Conservation (phyloP, 495 filamentous ascomycete genomes). For the Aspergillus nanangensis region DNA sequence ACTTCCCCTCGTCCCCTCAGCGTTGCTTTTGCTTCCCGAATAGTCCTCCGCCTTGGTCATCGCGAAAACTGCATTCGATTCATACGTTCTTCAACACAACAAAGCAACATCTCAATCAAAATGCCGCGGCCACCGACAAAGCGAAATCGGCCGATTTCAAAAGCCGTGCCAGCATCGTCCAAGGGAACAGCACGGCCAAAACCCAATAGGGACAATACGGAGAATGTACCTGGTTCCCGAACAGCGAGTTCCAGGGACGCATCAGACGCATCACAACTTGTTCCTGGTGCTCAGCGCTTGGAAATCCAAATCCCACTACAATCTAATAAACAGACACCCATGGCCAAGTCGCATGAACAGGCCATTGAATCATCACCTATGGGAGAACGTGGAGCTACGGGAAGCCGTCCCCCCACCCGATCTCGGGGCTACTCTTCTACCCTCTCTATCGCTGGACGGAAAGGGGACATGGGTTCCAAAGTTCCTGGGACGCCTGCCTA, state of each 20-base stretch:
- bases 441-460: conserved; percentile 37
- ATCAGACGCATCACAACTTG: conserved; percentile 3
- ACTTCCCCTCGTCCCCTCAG: too few species aligned
- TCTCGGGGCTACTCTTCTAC: conserved; percentile 47
- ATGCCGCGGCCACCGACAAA: conserved; percentile 44
- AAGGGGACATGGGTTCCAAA: conserved; percentile 35
- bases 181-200: conserved; percentile 4
- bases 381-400: conserved; percentile 29
- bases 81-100: too few species aligned
- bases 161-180: conserved; percentile 5
- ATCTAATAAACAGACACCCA: conserved; percentile 32
- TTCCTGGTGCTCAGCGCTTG: conserved; percentile 6
- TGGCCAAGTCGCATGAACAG: conserved; percentile 28
- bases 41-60: too few species aligned
- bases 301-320: conserved; percentile 20
- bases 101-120: too few species aligned
- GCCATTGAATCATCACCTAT: conserved; percentile 39
- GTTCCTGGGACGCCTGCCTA: conserved; percentile 48
- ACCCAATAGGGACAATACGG: too few species aligned
- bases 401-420: conserved; percentile 39
- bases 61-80: too few species aligned
- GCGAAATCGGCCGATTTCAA: conserved; percentile 27
- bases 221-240: conserved; percentile 7
- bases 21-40: too few species aligned
- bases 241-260: not conserved